Conservation (phyloP, 2,329 filamentous ascomycete species). For the Epichloe gansuensis region DNA sequence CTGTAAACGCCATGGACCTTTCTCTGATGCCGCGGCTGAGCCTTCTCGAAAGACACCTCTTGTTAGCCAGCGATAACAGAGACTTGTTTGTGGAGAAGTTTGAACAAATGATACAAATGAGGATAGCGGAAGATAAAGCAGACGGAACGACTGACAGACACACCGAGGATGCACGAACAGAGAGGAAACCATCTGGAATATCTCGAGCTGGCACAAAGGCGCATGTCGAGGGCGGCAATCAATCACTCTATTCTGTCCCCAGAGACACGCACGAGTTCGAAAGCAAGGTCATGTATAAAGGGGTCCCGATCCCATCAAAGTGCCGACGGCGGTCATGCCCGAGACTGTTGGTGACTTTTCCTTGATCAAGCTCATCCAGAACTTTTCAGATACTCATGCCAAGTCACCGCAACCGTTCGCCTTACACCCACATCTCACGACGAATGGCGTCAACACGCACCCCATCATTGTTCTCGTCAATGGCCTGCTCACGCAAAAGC, state of each 20-base stretch:
- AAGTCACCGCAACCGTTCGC: constrained; percentile 74
- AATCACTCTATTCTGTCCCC: constrained; percentile 61
- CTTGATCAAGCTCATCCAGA: constrained; percentile 91
- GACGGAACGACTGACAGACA: constrained; percentile 26
- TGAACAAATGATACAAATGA: constrained; percentile 80
- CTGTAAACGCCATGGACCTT: constrained; percentile 93
- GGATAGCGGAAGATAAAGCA: constrained; percentile 53
- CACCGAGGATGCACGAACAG: constrained; percentile 34
- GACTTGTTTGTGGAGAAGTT: constrained; percentile 98
- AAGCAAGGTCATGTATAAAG: constrained; percentile 89
- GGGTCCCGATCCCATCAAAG: constrained; percentile 95
- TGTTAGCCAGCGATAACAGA: constrained; percentile 85
- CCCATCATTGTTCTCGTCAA: constrained; percentile 93
- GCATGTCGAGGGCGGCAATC: constrained; percentile 41
- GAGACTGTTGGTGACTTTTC: constrained; percentile 98
- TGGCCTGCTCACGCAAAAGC: constrained; percentile 88
- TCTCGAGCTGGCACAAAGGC: constrained; percentile 51
- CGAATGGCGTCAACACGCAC: constrained; percentile 78
- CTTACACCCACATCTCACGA: constrained; percentile 84
- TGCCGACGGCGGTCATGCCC: constrained; percentile 83
- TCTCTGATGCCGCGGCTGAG: constrained; percentile 84
- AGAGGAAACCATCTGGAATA: constrained; percentile 34
- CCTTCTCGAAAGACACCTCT: constrained; percentile 68
- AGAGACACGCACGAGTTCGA: constrained; percentile 97
- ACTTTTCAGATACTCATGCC: constrained; percentile 74